Percentiles rank a stretch among this genome's conserved stretches.
Conservation (phyloP, 345 rosid genomes). For the Iberis pinnata region DNA sequence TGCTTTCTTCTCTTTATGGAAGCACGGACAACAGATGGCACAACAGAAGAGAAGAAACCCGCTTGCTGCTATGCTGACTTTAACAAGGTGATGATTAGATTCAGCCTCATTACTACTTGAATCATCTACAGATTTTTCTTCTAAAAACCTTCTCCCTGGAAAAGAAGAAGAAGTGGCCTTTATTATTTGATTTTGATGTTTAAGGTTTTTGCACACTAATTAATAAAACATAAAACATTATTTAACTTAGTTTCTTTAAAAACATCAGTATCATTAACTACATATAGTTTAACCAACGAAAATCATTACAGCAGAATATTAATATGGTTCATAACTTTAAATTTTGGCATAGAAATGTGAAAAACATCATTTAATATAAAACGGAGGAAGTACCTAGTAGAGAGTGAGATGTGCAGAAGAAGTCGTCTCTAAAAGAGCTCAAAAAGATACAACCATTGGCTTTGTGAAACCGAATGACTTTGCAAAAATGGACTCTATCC, state of each 20-base stretch:
- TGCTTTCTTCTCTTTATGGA: constrained; percentile 54
- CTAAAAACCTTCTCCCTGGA: constrained; percentile 50
- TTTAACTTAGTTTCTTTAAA: too few species aligned
- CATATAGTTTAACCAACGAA: too few species aligned
- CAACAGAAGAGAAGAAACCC: constrained; percentile 54
- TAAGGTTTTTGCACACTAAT: too few species aligned
- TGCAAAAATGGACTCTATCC: constrained; percentile 44
- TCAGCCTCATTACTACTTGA: not conserved
- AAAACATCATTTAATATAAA: too few species aligned
- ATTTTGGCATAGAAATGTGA: too few species aligned
- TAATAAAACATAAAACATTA: too few species aligned
- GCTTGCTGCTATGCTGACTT: constrained; percentile 40
- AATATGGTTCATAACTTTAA: too few species aligned
- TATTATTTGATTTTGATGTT: too few species aligned
- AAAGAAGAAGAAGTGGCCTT: too few species aligned
- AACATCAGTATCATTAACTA: too few species aligned
- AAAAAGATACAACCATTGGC: constrained; percentile 39
- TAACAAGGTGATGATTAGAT: constrained; percentile 14
- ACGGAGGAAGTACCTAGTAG: constrained; percentile 48
- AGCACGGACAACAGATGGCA: constrained; percentile 49
- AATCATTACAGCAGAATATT: too few species aligned
- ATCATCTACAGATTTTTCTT: constrained; percentile 29
- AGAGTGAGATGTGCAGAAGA: constrained; percentile 35
- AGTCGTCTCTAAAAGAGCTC: constrained; percentile 30
- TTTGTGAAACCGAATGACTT: constrained; percentile 41